Percentiles rank a stretch among this genome's conserved stretches.
Conservation (phyloP, 371 early-diverging fungal species). For the Neoconidiobolus thromboides region DNA sequence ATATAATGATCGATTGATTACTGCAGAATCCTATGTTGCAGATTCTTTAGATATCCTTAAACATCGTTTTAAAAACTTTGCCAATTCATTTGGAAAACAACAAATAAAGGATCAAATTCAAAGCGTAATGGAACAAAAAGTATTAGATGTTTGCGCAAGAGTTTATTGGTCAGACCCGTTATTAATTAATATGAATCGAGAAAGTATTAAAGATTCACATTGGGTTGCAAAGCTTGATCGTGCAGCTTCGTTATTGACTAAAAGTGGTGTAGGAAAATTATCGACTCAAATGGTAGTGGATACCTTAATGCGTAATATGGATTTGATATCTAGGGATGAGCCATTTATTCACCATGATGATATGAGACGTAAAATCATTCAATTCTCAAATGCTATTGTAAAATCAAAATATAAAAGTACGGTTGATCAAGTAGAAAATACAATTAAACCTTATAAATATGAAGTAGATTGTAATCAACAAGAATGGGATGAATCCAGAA, state of each 20-base stretch:
- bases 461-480: constrained; percentile 81
- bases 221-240: constrained; percentile 73
- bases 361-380: constrained; percentile 56
- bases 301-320: constrained; percentile 62
- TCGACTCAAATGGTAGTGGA: constrained; percentile 85
- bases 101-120: constrained; percentile 78
- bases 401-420: constrained; percentile 65
- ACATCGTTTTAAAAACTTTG: constrained; percentile 79
- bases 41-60: constrained; percentile 85
- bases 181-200: constrained; percentile 38
- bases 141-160: constrained; percentile 77
- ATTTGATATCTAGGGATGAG: constrained; percentile 49
- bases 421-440: constrained; percentile 93
- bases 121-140: constrained; percentile 67
- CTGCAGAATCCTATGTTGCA: constrained; percentile 88
- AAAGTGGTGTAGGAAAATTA: constrained; percentile 79
- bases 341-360: constrained; percentile 74
- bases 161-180: constrained; percentile 79
- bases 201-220: constrained; percentile 30
- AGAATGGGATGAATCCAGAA: constrained; percentile 83
- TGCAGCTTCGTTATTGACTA: constrained; percentile 70
- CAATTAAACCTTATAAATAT: constrained; percentile 94
- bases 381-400: constrained; percentile 64
- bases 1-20: constrained; percentile 85
- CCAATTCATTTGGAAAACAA: constrained; percentile 69